phyloP scores from a whole-genome alignment of 2,329 filamentous ascomycete species.

The Dendryphion nanum region DNA sequence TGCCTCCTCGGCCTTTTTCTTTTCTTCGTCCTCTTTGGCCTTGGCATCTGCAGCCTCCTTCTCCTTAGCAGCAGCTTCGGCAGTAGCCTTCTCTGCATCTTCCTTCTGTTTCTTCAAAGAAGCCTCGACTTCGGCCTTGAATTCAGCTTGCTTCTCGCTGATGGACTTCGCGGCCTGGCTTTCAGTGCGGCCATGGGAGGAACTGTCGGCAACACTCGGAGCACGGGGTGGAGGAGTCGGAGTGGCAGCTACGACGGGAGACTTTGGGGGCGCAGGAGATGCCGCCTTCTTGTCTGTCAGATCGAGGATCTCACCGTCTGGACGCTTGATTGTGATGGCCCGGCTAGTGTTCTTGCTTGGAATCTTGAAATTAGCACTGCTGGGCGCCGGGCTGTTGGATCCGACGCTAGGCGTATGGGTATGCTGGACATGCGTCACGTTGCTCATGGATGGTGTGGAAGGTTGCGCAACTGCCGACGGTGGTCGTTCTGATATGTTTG shows the following conservation, averaged over 20 bases:
- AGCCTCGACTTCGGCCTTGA: slow-evolving; percentile 68
- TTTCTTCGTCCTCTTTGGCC: slow-evolving; percentile 49
- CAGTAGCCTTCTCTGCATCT: slow-evolving; percentile 57
- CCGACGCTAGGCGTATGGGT: slow-evolving; percentile 56
- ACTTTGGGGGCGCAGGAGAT: slow-evolving; percentile 49
- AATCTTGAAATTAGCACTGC: slow-evolving; percentile 62
- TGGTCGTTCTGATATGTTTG: slow-evolving; percentile 56
- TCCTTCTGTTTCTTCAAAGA: slow-evolving; percentile 50
- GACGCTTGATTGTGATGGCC: slow-evolving; percentile 80
- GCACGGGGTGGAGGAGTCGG: slow-evolving; percentile 67
- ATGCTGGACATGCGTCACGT: slow-evolving; percentile 44
- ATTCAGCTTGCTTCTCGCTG: slow-evolving; percentile 64
- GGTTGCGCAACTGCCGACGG: slow-evolving; percentile 61
- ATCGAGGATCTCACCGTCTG: slow-evolving; percentile 72
- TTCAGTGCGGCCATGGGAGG: slow-evolving; percentile 69
- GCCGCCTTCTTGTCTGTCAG: slow-evolving; percentile 50
- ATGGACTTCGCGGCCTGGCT: slow-evolving; percentile 70
- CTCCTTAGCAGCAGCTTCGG: slow-evolving; percentile 40
- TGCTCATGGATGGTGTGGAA: slow-evolving; percentile 51
- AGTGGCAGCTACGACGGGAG: slow-evolving; percentile 69
- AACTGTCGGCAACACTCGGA: slow-evolving; percentile 56
- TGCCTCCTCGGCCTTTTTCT: slow-evolving; percentile 44
- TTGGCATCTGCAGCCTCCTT: slow-evolving; percentile 45
- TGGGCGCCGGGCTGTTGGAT: slow-evolving; percentile 60
- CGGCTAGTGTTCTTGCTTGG: slow-evolving; percentile 65